phyloP scores from a whole-genome alignment of 345 rosid species.

The Xanthoceras sorbifolium region DNA sequence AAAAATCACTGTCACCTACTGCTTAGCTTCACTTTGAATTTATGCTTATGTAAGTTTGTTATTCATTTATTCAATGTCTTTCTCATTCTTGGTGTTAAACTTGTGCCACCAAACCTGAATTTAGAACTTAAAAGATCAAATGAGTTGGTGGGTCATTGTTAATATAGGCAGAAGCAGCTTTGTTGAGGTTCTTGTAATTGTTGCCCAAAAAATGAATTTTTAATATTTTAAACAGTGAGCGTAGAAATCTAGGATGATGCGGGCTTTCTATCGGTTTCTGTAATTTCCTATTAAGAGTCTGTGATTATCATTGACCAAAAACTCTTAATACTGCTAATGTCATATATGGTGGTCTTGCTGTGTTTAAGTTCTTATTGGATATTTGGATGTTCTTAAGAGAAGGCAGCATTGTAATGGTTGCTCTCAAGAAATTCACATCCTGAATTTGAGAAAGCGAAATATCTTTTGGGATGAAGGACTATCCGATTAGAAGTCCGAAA shows the following conservation, averaged over 20 bases:
- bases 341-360: no score
- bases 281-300: background rate
- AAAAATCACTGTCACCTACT: no score
- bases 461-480: conserved; percentile 35
- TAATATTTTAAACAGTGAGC: background rate
- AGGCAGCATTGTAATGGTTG: conserved; percentile 44
- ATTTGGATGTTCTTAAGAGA: conserved; percentile 14
- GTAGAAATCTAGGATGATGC: background rate
- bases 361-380: no score
- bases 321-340: no score
- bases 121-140: conserved; percentile 26
- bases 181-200: conserved; percentile 14
- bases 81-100: conserved; percentile 24
- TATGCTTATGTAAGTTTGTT: conserved; percentile 25
- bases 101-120: conserved; percentile 32
- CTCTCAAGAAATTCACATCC: conserved; percentile 46
- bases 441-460: conserved; percentile 24
- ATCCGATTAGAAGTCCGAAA: conserved; percentile 42
- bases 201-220: background rate
- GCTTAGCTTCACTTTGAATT: no score
- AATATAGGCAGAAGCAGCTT: background rate
- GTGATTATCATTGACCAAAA: background rate
- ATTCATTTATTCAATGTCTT: conserved; percentile 18
- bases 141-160: conserved; percentile 44
- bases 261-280: conserved; percentile 6